phyloP scores from a whole-genome alignment of 345 rosid genomes.

The Lepidium africanum region DNA sequence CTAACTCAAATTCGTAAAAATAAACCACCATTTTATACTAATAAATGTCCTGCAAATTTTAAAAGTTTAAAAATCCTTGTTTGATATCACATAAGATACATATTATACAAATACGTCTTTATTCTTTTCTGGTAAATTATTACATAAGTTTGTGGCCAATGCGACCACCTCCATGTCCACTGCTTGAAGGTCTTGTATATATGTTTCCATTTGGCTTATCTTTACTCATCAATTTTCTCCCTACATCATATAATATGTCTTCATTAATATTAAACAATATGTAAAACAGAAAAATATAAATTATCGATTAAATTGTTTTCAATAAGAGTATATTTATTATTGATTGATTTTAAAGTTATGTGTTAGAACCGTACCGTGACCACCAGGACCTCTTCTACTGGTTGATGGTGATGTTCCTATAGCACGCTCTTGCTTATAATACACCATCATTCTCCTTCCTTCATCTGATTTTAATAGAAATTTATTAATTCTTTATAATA shows the following conservation, averaged over 20 bases:
- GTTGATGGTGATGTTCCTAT: constrained; percentile 3
- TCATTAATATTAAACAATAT: not conserved
- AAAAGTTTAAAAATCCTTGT: not conserved
- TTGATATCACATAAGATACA: not conserved
- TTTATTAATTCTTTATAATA: not conserved
- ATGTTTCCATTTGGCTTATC: constrained; percentile 12
- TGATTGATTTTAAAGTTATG: not conserved
- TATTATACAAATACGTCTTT: not conserved
- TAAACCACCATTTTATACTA: no score
- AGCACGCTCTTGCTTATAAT: not conserved
- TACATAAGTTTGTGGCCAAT: not conserved
- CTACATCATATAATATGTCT: not conserved
- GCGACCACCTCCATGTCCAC: constrained; percentile 17
- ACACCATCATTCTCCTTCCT: not conserved
- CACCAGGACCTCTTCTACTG: not conserved
- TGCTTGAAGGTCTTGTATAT: not conserved
- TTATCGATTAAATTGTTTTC: no score
- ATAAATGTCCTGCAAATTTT: not conserved
- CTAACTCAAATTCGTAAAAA: no score
- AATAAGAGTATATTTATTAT: no score
- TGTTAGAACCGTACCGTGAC: not conserved
- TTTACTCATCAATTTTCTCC: not conserved
- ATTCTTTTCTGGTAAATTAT: not conserved
- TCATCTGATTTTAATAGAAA: not conserved
- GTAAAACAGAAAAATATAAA: not conserved